Base-by-base conservation (phyloP, 768 basidiomycete species). In the Trametes sanguinea region DNA sequence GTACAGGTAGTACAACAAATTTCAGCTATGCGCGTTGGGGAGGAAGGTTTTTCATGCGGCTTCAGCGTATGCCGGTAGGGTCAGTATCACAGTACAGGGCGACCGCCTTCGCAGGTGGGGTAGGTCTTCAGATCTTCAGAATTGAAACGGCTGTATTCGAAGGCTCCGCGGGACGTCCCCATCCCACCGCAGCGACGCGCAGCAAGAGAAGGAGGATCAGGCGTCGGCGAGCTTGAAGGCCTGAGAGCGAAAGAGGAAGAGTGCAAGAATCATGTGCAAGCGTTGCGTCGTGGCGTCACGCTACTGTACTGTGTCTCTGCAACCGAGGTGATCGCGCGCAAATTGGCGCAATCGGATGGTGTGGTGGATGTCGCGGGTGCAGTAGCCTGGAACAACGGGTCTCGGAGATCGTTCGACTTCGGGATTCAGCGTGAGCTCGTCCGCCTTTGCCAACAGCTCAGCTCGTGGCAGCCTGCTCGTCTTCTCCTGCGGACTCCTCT, bases 351-450 rank as follows among this genome's bases (percentile, higher is more conserved):
- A 22, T 22, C 22, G 7, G 8, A 7, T 46, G 29, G 30, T 30
- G n/a, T 39, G 32, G 13, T 43, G 16, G 5, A 37, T 6, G 11
- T 32, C 13, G 30, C 57, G 57, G 57, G 40, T 33, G 57, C 42
- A 51, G 40, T 51, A 13, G 33, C 57, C 57, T n/a, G 50, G 57
- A 51, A 52, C 50, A 59, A 30, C 42, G 57, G 42, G 29, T 43
- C 42, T 45, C 42, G 57, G 50, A 59, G 57, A 27, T 37, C 57
- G 48, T 44, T 59, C 50, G 17, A 51, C 35, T 37, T 37, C 35
- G 35, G 35, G 11, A 2, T 37, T 37, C 6, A 37, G 22, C 22
- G 22, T 22, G 22, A 22, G 22, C 40, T 32, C 39, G 39, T 35
- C 48, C 33, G 58, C 35, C 60, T 17, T 14, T 35, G 17, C n/a